These are phyloP conservation scores for Wallacemonas sp. DNA, from an alignment of 208 protist genomes.

Conservation along the genomic window DNA sequence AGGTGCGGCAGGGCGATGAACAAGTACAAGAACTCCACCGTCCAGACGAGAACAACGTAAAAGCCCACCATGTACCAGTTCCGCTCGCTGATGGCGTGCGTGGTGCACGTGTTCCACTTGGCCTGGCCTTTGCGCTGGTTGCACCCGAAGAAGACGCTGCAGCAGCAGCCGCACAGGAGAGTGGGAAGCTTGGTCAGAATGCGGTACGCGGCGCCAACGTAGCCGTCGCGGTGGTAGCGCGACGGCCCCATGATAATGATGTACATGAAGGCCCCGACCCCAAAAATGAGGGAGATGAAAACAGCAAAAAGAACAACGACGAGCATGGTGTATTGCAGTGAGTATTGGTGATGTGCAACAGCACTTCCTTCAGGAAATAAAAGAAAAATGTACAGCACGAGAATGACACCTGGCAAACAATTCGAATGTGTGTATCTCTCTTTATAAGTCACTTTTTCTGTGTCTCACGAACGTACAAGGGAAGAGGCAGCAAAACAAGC, in stretches of 20 bases:
- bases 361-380: no score
- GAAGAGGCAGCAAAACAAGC: conserved; percentile 7
- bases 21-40: conserved; percentile 81
- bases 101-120: conserved; percentile 34
- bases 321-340: conserved; percentile 3
- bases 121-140: conserved; percentile 39
- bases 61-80: conserved; percentile 87
- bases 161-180: conserved; percentile 45
- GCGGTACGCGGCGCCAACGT: conserved; percentile 66
- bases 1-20: conserved; percentile 56
- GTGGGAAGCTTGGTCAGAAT: conserved; percentile 33
- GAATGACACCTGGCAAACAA: no score
- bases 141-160: conserved; percentile 48
- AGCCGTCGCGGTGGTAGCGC: conserved; percentile 83
- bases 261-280: conserved; percentile 72
- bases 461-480: no score
- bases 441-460: no score
- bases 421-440: no score
- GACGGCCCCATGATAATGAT: conserved; percentile 90
- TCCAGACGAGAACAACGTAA: conserved; percentile 85
- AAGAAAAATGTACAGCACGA: conserved; percentile 8
- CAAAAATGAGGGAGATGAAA: conserved; percentile 39
- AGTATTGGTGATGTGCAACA: not conserved
- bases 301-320: conserved; percentile 29
- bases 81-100: conserved; percentile 50